Percentiles rank a stretch among this genome's conserved stretches.
Conservation (phyloP, 2,329 filamentous ascomycete species). For the Escovopsis sp. region DNA sequence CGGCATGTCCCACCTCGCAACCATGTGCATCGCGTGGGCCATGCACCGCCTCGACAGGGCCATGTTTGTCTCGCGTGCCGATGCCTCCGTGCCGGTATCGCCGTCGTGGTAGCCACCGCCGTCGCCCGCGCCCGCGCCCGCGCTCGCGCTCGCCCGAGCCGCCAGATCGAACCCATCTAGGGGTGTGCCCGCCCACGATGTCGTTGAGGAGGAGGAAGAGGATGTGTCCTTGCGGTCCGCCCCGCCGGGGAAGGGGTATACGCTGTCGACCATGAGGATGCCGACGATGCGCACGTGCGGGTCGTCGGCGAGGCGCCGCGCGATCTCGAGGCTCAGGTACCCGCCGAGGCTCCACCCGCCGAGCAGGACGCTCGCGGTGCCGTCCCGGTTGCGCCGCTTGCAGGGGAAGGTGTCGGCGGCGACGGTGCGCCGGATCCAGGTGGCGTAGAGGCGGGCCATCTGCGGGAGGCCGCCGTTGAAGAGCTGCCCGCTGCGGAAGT, state of each 20-base stretch:
- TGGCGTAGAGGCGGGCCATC: conserved; percentile 37
- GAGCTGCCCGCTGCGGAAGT: conserved; percentile 28
- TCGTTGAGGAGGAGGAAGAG: neutral
- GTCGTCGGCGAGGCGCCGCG: conserved; percentile 24
- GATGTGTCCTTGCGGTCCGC: conserved; percentile 1
- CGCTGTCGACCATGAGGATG: conserved; percentile 37
- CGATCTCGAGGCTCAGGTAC: conserved; percentile 33
- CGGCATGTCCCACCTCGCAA: conserved; percentile 25
- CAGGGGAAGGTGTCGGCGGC: conserved; percentile 14
- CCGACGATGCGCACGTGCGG: conserved; percentile 26
- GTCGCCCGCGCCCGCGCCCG: no score
- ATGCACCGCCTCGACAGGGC: conserved; percentile 24
- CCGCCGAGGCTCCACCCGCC: conserved; percentile 44
- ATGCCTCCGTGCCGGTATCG: conserved; percentile 3
- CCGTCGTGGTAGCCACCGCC: conserved; percentile 6
- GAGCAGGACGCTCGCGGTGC: conserved; percentile 26
- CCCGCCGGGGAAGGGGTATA: conserved; percentile 20
- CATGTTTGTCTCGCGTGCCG: conserved; percentile 20
- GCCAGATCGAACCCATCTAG: no score
- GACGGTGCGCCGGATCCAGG: conserved; percentile 26
- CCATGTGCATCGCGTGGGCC: conserved; percentile 24
- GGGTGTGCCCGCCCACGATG: neutral
- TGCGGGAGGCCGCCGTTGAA: conserved; percentile 38
- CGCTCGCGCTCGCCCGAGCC: no score
- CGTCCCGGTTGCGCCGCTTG: conserved; percentile 12